Evolutionary conservation across 805 yeast genomes (phyloP), one percentile per base, ranked within the genome.

Genomic region (Scheffersomyces amazonensis): DNA sequence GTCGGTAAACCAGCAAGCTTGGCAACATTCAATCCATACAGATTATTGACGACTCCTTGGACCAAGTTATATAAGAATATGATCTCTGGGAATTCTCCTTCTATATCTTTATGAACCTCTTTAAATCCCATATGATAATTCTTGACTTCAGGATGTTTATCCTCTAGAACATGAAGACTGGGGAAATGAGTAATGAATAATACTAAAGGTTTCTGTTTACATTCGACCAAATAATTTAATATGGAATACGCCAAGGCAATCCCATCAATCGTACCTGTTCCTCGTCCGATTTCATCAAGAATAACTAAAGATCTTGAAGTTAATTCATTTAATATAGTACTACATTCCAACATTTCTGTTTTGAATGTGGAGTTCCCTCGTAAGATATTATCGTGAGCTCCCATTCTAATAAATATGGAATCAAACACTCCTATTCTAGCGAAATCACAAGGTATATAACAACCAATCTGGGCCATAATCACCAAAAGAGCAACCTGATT

Each of bases 131-230:
- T 81, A 49, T 83, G 88, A 58, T 71, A 83, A 51, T 83, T 83
- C 16, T 66, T 66, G 9, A 83, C 80, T 2, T 43, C 46, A 1
- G 63, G 63, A 42, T 61, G 69, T 20, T 54, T 54, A 3, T 60
- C 48, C 28, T 76, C 78, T 25, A 83, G 68, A 15, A 66, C 62
- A 39, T 80, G 75, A 29, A 89, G 62, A 15, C 77, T 70, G 5
- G 90, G 89, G 50, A 81, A 89, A 59, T 89, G 97, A 0, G 97
- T 89, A 24, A 90, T 85, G 58, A 88, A 89, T 29, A 89, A 62
- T 0, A 84, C 75, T 40, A 85, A 64, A 0, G 90, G 82, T 18
- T 49, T 49, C n/a, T 35, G 31, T 2, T 44, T 36, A 31, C 54
- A 55, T 21, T 51, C 55, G 2, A 77, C 57, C 43, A 85, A 73